Evolutionary conservation across 805 yeast species (phyloP).

Genomic region (Lipomyces yamadae): DNA sequence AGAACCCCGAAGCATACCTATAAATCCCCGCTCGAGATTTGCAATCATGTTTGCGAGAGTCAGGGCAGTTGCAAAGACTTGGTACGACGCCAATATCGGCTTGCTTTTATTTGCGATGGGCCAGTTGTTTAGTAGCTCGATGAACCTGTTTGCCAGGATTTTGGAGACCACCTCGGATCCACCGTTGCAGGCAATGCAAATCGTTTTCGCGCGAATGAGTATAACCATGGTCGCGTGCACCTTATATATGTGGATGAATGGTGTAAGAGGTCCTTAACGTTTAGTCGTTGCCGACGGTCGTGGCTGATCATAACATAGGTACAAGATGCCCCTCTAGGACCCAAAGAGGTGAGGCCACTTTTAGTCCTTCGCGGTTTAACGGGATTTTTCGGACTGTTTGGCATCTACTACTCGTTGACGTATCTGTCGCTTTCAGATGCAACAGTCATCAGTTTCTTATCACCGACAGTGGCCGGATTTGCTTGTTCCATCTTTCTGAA

Average conservation of each 20-base stretch:
- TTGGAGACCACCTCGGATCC: slow-evolving; percentile 67
- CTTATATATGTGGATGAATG: slow-evolving; percentile 57
- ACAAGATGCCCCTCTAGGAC: slow-evolving; percentile 72
- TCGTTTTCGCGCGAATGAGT: slow-evolving; percentile 74
- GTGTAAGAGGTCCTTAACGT: slow-evolving; percentile 6
- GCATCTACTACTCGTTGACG: slow-evolving; percentile 73
- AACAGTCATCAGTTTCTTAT: slow-evolving; percentile 74
- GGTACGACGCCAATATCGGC: slow-evolving; percentile 53
- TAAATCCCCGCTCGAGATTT: not conserved
- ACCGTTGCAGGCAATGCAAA: slow-evolving; percentile 78
- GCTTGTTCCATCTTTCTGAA: slow-evolving; percentile 69
- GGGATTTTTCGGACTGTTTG: slow-evolving; percentile 82
- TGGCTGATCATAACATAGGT: slow-evolving; percentile 43
- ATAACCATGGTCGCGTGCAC: slow-evolving; percentile 68
- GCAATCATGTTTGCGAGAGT: not conserved
- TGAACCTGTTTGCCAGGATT: slow-evolving; percentile 78
- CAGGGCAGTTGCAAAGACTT: slow-evolving; percentile 7
- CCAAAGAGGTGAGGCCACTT: slow-evolving; percentile 58
- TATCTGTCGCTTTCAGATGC: slow-evolving; percentile 78
- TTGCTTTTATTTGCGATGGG: slow-evolving; percentile 61
- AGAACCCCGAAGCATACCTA: not conserved
- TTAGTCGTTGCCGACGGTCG: not conserved
- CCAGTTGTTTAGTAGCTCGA: slow-evolving; percentile 74
- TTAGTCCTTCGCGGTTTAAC: slow-evolving; percentile 66
- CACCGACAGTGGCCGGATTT: slow-evolving; percentile 77